Evolutionary conservation across 208 protist species (phyloP), one percentile per base, ranked within the genome.

Genomic region (Naegleria fowleri): DNA sequence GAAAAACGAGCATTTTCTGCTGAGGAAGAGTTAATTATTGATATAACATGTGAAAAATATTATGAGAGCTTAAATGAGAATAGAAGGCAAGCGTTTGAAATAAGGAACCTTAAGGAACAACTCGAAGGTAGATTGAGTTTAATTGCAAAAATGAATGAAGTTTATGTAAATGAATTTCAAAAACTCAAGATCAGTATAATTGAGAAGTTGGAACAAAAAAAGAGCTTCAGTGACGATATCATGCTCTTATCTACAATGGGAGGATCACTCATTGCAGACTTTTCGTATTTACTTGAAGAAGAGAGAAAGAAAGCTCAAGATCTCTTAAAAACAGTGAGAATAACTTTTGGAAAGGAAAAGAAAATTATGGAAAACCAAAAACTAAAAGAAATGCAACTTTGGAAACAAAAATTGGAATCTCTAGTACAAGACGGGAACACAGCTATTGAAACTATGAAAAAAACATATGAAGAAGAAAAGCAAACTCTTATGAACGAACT

Each of bases 361-460:
- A 79, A 79, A 79, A 9, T 79, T 79, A 79, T 79, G 19, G 67
- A 79, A 79, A 79, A 79, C 29, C 67, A 79, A 79, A 79, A 79
- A n/a, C n/a, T 79, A 79, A 79, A 79, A 36, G 67, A 79, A 79
- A 79, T 79, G 16, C 67, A 36, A 25, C 19, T 79, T 79, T 79
- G 67, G 67, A 79, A 79, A 9, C 67, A 79, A 79, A 79, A 79
- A 33, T 33, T 79, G 9, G 67, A 79, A 36, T 36, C 19, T 36
- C 1, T 79, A 36, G 25, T 79, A 5, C 16, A 79, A 13, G 67
- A 67, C 19, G 2, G 55, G 19, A 67, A 67, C 55, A 79, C 6
- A 25, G 36, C 9, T 36, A 9, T 79, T n/a, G 29, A 79, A 79
- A n/a, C 6, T 36, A 36, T 79, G 67, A 79, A 79, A 9, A 79